Conservation (phyloP, 2,329 filamentous ascomycete genomes). For the Penicillium sp. region DNA sequence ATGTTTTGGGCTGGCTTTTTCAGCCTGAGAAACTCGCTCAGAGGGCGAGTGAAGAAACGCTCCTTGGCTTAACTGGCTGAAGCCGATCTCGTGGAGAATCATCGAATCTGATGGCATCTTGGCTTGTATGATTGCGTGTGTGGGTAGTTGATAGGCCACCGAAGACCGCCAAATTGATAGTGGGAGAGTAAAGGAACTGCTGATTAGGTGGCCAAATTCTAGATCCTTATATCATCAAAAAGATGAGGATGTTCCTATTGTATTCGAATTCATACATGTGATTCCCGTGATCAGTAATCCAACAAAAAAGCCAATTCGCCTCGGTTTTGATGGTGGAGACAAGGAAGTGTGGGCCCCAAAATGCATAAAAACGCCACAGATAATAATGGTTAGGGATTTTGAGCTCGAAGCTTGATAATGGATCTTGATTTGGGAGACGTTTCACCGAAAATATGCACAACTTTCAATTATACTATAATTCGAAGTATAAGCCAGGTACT, state of each 20-base stretch:
- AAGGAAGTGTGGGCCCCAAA: background rate
- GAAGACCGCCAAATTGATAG: background rate
- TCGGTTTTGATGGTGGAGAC: background rate
- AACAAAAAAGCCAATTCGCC: background rate
- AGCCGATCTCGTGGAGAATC: background rate
- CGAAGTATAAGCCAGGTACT: too few relatives aligned
- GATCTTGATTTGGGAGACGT: background rate
- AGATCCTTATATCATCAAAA: background rate
- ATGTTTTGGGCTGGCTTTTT: background rate
- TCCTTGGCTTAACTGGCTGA: background rate
- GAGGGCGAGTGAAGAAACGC: background rate
- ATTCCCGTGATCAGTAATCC: slow-evolving; percentile 3
- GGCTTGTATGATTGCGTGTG: background rate
- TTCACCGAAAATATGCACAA: too few relatives aligned
- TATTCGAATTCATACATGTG: background rate
- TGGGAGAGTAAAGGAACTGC: background rate
- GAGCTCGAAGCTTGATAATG: background rate
- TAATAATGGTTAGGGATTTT: background rate
- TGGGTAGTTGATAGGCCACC: background rate
- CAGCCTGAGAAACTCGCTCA: background rate
- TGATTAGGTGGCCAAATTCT: background rate
- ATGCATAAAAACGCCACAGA: background rate
- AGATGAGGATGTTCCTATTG: background rate
- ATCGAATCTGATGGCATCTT: background rate
- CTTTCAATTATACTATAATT: too few relatives aligned